These are phyloP conservation scores for Pluteus cervinus DNA, from an alignment of 768 basidiomycete species.

Conservation along the genomic window DNA sequence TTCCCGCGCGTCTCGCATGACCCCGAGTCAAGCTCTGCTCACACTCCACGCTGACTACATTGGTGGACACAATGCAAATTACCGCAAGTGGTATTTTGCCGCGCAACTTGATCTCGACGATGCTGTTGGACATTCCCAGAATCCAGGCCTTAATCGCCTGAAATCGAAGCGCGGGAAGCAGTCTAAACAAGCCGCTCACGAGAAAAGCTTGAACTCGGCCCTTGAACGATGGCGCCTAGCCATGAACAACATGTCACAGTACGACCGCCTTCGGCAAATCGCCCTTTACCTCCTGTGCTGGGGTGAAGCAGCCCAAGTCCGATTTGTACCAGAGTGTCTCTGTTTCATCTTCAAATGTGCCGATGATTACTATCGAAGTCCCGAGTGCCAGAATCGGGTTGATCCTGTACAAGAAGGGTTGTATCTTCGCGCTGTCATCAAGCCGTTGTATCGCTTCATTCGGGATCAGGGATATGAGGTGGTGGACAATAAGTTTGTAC, in stretches of 20 bases:
- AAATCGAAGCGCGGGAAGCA: slow-evolving; percentile 62
- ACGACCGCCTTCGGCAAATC: slow-evolving; percentile 94
- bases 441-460: slow-evolving; percentile 94
- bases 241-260: slow-evolving; percentile 98
- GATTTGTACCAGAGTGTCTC: slow-evolving; percentile 93
- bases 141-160: slow-evolving; percentile 84
- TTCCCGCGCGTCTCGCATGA: slow-evolving; percentile 95
- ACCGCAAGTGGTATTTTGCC: slow-evolving; percentile 99
- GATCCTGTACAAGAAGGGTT: slow-evolving; percentile 93
- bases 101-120: slow-evolving; percentile 98
- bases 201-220: slow-evolving; percentile 71
- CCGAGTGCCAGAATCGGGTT: slow-evolving; percentile 92
- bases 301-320: slow-evolving; percentile 97
- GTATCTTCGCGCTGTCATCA: slow-evolving; percentile 86
- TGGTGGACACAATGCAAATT: slow-evolving; percentile 96
- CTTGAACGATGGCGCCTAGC: slow-evolving; percentile 93
- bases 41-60: slow-evolving; percentile 99
- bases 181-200: slow-evolving; percentile 44
- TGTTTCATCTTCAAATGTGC: slow-evolving; percentile 99
- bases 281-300: slow-evolving; percentile 93
- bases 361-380: slow-evolving; percentile 97
- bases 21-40: slow-evolving; percentile 89
- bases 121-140: slow-evolving; percentile 87
- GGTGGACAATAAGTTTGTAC: slow-evolving; percentile 89
- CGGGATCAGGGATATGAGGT: slow-evolving; percentile 98